phyloP scores from a whole-genome alignment of 148 eudicot genomes.

The Fagopyrum homotropicum region DNA sequence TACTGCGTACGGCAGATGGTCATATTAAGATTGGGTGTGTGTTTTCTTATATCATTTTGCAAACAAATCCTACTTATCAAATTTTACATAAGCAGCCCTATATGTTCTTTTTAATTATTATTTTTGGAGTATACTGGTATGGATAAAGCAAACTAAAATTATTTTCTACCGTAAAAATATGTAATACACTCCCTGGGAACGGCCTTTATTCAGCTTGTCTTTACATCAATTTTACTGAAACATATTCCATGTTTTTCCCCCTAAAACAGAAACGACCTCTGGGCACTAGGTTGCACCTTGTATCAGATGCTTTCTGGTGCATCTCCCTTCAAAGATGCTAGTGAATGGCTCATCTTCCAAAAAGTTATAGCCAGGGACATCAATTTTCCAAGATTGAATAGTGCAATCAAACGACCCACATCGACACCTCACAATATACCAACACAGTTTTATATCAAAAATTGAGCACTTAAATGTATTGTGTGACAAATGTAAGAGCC shows the following conservation, averaged over 20 bases:
- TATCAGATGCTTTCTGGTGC: conserved; percentile 99
- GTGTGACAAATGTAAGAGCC: too few species aligned
- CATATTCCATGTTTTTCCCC: conserved; percentile 8
- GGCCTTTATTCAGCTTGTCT: background rate
- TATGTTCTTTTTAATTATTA: background rate
- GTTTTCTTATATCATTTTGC: background rate
- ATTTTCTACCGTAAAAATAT: background rate
- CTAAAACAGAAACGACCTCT: conserved; percentile 77
- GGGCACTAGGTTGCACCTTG: conserved; percentile 99
- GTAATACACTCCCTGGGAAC: too few species aligned
- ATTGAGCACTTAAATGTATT: background rate
- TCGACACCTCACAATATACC: background rate
- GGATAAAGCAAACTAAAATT: background rate
- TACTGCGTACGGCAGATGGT: conserved; percentile 85
- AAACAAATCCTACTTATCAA: background rate
- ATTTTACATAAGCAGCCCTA: background rate
- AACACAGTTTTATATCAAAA: background rate
- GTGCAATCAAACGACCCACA: background rate
- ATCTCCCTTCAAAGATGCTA: conserved; percentile 97
- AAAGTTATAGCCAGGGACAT: conserved; percentile 87
- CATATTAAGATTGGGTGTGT: conserved; percentile 99
- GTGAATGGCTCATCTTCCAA: conserved; percentile 98
- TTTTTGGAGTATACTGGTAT: background rate
- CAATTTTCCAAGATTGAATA: conserved; percentile 45
- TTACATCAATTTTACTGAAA: background rate